A percentile compares a stretch with the other conserved stretches of the same genome.
phyloP scores from a whole-genome alignment of 306 rosid species.

The Begonia loranthoides region DNA sequence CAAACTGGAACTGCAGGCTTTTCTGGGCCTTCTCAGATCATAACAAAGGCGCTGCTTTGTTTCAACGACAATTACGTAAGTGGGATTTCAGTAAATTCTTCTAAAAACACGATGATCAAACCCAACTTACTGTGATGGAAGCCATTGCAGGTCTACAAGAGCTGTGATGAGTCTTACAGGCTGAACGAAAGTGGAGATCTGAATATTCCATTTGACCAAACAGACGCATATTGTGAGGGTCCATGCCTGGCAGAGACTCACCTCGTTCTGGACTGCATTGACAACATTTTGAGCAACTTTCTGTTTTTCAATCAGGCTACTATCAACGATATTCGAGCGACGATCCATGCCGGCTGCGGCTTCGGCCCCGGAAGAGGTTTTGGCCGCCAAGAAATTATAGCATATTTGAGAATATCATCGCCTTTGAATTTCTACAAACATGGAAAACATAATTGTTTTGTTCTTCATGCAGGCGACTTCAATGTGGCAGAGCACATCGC shows the following conservation, averaged over 20 bases:
- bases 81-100: no score
- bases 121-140: no score
- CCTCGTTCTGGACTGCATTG: slow-evolving; percentile 55
- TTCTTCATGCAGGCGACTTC: slow-evolving; percentile 40
- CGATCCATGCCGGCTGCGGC: slow-evolving; percentile 59
- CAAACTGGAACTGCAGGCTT: slow-evolving; percentile 5
- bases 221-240: slow-evolving; percentile 51
- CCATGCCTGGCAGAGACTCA: slow-evolving; percentile 65
- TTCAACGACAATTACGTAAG: slow-evolving; percentile 70
- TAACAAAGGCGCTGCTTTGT: slow-evolving; percentile 66
- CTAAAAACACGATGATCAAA: no score
- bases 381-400: background rate
- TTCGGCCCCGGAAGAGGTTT: slow-evolving; percentile 68
- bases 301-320: slow-evolving; percentile 69
- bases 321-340: slow-evolving; percentile 40
- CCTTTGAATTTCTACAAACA: background rate
- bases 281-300: slow-evolving; percentile 41
- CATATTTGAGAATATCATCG: no score
- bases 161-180: slow-evolving; percentile 64
- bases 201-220: slow-evolving; percentile 31
- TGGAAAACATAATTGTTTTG: background rate
- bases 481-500: slow-evolving; percentile 47
- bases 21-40: slow-evolving; percentile 47
- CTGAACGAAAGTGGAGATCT: slow-evolving; percentile 43
- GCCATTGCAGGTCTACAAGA: slow-evolving; percentile 41